Evolutionary conservation across 108 stramenopile species (phyloP), one percentile per base, ranked within the genome.

Genomic region (Conticribra guillardii): DNA sequence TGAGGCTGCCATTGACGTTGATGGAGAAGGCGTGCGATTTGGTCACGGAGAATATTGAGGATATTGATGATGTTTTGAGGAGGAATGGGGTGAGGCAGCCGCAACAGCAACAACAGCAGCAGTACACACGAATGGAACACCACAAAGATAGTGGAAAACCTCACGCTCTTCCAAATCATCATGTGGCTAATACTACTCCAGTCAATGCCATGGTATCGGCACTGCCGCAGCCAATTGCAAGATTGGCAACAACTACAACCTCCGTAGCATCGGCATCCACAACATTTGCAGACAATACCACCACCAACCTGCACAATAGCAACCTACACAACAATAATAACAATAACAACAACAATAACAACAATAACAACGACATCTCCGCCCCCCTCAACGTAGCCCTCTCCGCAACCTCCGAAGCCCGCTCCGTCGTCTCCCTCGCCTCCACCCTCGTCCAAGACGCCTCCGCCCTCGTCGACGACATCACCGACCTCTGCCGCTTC

Each of bases 401-500:
- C 2, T 69, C 68, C 0, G 76, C 76, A 0, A 77, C 76, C 24
- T 64, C 56, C 5, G 76, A 77, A 53, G 76, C 76, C 7, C 62
- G 67, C 4, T 74, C 72, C 11, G 73, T 79, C 2, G 66, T 74
- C 1, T 44, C 46, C 15, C 28, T 74, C 30, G 78, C 78, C 22
- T 61, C 78, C 4, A 55, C 66, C 8, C 27, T 77, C 22, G 68
- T 74, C 8, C 50, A 74, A 46, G 79, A 80, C 61, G 79, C 79
- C 49, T 32, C 67, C 28, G 67, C 60, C 3, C 27, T 80, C 4
- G 74, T 81, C 21, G 75, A 72, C 45, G 80, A 81, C 57, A 77
- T 81, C 46, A 69, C 75, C 15, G 80, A 81, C 46, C 71, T 81
- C 1, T 72, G 64, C 54, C 69, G 73, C 11, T 74, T 81, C 50